Percentiles rank a stretch among this genome's conserved stretches.
Conservation (phyloP, 2,329 filamentous ascomycete genomes). For the Didymella pinodella region DNA sequence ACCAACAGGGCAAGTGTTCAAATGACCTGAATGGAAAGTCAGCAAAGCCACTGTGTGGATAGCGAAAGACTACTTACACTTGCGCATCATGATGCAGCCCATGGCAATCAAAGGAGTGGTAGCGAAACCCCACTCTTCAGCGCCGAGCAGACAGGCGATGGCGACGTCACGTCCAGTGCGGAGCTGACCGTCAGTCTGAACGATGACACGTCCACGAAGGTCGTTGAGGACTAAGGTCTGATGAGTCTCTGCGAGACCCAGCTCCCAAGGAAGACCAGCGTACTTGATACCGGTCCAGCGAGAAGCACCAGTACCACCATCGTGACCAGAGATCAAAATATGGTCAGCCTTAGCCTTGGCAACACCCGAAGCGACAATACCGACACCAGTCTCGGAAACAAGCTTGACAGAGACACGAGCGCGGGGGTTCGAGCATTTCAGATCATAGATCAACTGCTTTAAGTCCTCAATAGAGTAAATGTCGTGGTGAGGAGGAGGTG, state of each 20-base stretch:
- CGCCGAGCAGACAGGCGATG: conserved; percentile 91
- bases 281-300: conserved; percentile 99
- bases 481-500: conserved; percentile 94
- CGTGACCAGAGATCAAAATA: conserved; percentile 94
- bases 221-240: conserved; percentile 96
- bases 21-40: conserved; percentile 33
- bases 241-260: conserved; percentile 96
- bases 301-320: conserved; percentile 95
- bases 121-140: conserved; percentile 98
- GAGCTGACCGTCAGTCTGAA: conserved; percentile 95
- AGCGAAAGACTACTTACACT: conserved; percentile 57
- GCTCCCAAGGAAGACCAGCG: conserved; percentile 93
- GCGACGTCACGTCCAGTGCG: conserved; percentile 92
- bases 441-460: conserved; percentile 96
- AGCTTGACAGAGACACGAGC: conserved; percentile 95
- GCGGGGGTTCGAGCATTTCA: conserved; percentile 94
- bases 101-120: conserved; percentile 94
- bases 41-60: conserved; percentile 4
- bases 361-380: conserved; percentile 96
- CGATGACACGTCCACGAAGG: conserved; percentile 90
- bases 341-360: conserved; percentile 98
- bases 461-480: conserved; percentile 99
- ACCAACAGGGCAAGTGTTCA: conserved; percentile 86
- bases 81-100: conserved; percentile 95
- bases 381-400: conserved; percentile 95